These are phyloP conservation scores for Chrysanthemum seticuspe DNA, from an alignment of 129 eudicot species.

Conservation along the genomic window DNA sequence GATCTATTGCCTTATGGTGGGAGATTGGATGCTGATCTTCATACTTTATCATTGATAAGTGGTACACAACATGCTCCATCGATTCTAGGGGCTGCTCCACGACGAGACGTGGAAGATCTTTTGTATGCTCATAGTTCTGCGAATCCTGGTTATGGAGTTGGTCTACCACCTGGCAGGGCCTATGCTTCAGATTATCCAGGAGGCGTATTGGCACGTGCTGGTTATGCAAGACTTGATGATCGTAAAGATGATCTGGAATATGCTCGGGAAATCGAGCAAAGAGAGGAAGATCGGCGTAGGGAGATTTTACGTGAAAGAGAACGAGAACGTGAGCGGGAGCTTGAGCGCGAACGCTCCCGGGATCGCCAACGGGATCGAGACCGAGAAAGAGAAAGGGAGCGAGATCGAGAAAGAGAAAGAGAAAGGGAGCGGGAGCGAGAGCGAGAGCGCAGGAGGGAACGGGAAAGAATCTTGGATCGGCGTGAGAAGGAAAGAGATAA, in stretches of 20 bases:
- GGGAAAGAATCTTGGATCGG: constrained; percentile 48
- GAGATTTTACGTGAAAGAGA: constrained; percentile 69
- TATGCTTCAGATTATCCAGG: constrained; percentile 77
- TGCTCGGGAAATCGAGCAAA: constrained; percentile 54
- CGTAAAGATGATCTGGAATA: constrained; percentile 61
- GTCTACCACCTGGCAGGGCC: constrained; percentile 95
- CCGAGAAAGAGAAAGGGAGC: constrained; percentile 59
- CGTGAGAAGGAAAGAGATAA: constrained; percentile 57
- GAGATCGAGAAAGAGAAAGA: constrained; percentile 53
- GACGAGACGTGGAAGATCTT: constrained; percentile 69
- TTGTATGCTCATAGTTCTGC: constrained; percentile 61
- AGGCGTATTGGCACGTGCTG: constrained; percentile 51
- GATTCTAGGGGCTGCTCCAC: constrained; percentile 90
- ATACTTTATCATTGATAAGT: constrained; percentile 47
- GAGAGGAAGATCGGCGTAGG: constrained; percentile 67
- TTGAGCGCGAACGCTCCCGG: constrained; percentile 45
- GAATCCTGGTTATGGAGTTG: constrained; percentile 94
- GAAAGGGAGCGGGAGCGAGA: constrained; percentile 36
- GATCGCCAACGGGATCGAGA: constrained; percentile 50
- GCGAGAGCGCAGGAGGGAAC: constrained; percentile 50
- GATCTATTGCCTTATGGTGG: constrained; percentile 72
- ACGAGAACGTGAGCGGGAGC: constrained; percentile 60
- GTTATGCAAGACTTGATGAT: constrained; percentile 68
- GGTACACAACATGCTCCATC: constrained; percentile 76
- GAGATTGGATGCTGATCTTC: constrained; percentile 72